Base-by-base conservation (phyloP, 1,284 basidiomycete genomes). In the Sporisorium exsertum region DNA sequence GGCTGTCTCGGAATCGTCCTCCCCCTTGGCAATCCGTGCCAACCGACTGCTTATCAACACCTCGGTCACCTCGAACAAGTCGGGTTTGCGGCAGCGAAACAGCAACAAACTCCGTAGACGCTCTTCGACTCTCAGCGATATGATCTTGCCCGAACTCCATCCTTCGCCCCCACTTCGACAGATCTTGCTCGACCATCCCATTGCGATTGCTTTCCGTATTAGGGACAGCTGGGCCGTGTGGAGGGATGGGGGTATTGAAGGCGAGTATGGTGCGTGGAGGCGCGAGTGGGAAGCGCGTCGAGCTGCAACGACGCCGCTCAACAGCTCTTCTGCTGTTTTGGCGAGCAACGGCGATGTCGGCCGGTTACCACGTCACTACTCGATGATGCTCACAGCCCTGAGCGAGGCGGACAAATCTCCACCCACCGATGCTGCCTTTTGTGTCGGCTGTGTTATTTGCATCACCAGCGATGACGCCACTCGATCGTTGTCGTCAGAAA, bases 391-490 rank as follows among this genome's bases (percentile, higher is more conserved):
- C 18, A 86, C 89, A 37, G 94, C 94, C 0, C 87, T 96, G 29
- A 85, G 81, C 5, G 91, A 94, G 84, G 94, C 94, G 2, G 87
- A 88, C 55, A 91, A 91, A 86, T 94, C 92, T 77, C 86, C 86
- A 9, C 91, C 93, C 0, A 89, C 89, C 0, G 90, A 90, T 2
- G 92, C 92, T 0, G 96, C 95, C 0, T 99, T 98, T 86, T 97
- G 93, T 82, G 97, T 99, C 22, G 96, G 97, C 37, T 96, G 93
- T 79, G 89, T 94, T 37, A 87, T 98, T 52, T 91, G 92, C 37
- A 78, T 87, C 84, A n/a, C 75, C 2, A 56, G 57, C 22, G 64
- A 74, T 16, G 26, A 58, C 13, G 24, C 43, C 4, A 13, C 37
- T 40, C 37, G 37, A 40, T 40, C 37, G 37, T 37, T 32, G 16